Conservation (phyloP, 2,329 filamentous ascomycete genomes). For the Xylariaceae sp. region DNA sequence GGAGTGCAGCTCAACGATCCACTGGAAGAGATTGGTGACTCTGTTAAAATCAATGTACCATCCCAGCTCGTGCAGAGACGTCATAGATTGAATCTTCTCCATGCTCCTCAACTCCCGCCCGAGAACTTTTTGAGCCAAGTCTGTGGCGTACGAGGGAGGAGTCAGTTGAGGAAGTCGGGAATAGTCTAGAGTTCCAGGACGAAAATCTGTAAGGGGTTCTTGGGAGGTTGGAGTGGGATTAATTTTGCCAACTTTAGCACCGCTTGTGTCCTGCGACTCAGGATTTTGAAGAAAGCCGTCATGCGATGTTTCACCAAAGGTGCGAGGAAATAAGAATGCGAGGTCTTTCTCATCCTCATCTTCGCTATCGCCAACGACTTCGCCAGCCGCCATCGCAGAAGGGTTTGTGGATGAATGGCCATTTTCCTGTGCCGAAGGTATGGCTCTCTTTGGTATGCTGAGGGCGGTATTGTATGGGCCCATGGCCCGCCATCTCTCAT, state of each 20-base stretch:
- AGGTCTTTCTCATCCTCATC: conserved; percentile 38
- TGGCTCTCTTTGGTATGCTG: conserved; percentile 30
- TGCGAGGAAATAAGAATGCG: too few relatives aligned
- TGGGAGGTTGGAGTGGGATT: conserved; percentile 8
- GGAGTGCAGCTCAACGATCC: conserved; percentile 85
- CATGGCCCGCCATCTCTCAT: conserved; percentile 12
- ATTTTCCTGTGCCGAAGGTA: conserved; percentile 17
- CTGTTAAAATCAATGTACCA: conserved; percentile 73
- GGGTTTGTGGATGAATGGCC: background rate
- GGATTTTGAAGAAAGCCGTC: too few relatives aligned
- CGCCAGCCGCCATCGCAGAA: background rate
- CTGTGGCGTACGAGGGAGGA: conserved; percentile 61
- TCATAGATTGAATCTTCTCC: conserved; percentile 58
- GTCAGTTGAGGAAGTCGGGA: conserved; percentile 59
- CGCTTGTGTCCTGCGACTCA: conserved; percentile 5
- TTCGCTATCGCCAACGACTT: conserved; percentile 35
- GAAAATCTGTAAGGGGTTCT: conserved; percentile 43
- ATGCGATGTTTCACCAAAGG: conserved; percentile 27
- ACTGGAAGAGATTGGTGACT: conserved; percentile 76
- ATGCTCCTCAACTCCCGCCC: conserved; percentile 61
- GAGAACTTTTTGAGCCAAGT: conserved; percentile 56
- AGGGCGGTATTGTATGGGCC: conserved; percentile 8
- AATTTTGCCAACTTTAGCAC: conserved; percentile 2
- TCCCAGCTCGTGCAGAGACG: conserved; percentile 63
- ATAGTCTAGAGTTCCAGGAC: conserved; percentile 62